Base-by-base conservation (phyloP, 192 early-diverging fungal genomes). In the Umbelopsis sp. region DNA sequence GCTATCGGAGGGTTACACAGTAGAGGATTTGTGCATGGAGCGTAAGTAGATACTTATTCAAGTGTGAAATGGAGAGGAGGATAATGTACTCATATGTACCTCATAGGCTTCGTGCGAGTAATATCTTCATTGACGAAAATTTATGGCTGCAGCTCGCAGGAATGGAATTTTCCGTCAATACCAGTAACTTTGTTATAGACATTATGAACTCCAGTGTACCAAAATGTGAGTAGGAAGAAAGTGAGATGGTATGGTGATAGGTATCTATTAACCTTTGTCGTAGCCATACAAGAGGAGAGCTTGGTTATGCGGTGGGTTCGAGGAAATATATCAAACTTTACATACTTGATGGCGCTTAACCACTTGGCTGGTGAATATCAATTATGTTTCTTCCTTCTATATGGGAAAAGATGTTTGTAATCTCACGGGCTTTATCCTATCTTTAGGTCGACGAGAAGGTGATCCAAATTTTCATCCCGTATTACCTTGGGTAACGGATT, bases 341-440 rank as follows among this genome's bases (percentile, higher is more conserved):
- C 95, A 65, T 98, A 98, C 75, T 69, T 98, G 62, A 96, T 97
- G 93, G 85, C 85, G 2, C 81, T 98, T 8, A 98, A 98, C 72
- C 88, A 92, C 16, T 73, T 95, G 1, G 93, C 94, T 43, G 96
- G 94, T 83, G 44, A 70, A 52, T 44, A 70, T 24, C 25, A n/a
- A 16, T 24, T 11, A 34, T 49, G 20, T 69, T 17, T 41, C 12
- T 5, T 6, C 41, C 21, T 1, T 74, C 21, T 62, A 45, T 34
- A 70, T 34, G 29, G 62, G n/a, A n/a, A n/a, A n/a, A 43, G 70
- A 24, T 70, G 31, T 72, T 56, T 36, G 21, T 59, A 20, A 45
- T 66, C 26, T 22, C 53, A 24, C 38, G 38, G 7, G 7, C 36
- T 75, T 8, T 50, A 76, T 69, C 50, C 32, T 12, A 36, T 47